These are phyloP conservation scores for Microsporum audouinii DNA, from an alignment of 2,329 filamentous ascomycete genomes.

Conservation along the genomic window DNA sequence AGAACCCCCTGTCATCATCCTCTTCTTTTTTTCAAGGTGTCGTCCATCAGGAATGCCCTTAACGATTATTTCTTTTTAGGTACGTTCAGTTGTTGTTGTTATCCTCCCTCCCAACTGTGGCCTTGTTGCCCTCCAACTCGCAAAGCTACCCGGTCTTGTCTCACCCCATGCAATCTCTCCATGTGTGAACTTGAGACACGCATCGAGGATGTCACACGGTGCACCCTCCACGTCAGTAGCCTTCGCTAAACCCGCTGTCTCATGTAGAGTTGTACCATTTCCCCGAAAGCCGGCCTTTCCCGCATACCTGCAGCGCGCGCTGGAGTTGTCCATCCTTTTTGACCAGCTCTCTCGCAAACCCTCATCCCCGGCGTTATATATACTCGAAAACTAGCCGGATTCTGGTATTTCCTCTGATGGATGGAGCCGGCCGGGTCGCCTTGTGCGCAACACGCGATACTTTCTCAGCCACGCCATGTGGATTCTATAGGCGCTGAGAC, in stretches of 20 bases:
- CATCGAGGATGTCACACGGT: not conserved
- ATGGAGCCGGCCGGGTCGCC: conserved; percentile 30
- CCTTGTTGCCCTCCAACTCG: not conserved
- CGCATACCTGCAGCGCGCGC: not conserved
- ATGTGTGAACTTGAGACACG: conserved; percentile 3
- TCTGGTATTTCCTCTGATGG: conserved; percentile 23
- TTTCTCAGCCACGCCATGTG: not conserved
- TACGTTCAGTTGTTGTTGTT: not conserved
- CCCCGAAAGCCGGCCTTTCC: conserved; percentile 1
- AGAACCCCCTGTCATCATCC: not conserved
- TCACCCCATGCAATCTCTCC: conserved; percentile 4
- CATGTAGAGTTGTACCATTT: not conserved
- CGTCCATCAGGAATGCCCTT: not conserved
- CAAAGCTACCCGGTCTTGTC: not conserved
- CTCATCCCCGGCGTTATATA: not conserved
- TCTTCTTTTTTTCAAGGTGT: not conserved
- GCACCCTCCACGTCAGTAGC: not conserved
- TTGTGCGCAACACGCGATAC: conserved; percentile 16
- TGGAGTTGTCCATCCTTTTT: not conserved
- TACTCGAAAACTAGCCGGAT: not conserved
- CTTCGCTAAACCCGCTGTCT: not conserved
- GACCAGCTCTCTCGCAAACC: not conserved
- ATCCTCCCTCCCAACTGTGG: not conserved
- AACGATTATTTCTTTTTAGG: not conserved
- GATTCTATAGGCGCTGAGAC: not conserved